Conservation (phyloP, 176 grass and related monocot species). For the Pontederia paniculata region DNA sequence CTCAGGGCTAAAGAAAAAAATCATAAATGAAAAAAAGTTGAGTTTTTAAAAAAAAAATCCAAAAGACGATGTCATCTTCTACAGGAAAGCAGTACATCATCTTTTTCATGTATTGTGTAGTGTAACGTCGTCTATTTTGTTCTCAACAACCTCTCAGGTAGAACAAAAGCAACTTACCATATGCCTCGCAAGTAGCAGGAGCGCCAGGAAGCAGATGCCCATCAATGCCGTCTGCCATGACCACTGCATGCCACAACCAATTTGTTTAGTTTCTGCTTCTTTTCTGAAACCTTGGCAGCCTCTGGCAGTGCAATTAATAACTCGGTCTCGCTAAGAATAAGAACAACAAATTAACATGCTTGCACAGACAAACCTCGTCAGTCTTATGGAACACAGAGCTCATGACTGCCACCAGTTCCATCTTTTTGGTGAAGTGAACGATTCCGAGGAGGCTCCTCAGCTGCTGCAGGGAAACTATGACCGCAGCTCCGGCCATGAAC, state of each 20-base stretch:
- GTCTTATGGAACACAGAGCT: conserved; percentile 62
- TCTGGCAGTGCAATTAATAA: not conserved
- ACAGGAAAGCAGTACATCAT: too few species aligned
- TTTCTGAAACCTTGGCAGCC: not conserved
- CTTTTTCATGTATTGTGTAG: too few species aligned
- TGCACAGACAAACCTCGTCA: conserved; percentile 29
- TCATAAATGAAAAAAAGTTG: too few species aligned
- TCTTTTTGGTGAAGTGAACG: conserved; percentile 82
- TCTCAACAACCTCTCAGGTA: too few species aligned
- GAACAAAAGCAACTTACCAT: conserved; percentile 32
- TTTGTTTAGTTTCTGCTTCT: not conserved
- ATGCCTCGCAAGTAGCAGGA: conserved; percentile 57
- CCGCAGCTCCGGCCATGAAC: conserved; percentile 93
- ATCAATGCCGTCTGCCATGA: conserved; percentile 89
- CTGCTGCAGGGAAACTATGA: conserved; percentile 93
- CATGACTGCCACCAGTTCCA: conserved; percentile 83
- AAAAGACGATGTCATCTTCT: too few species aligned
- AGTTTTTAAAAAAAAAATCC: too few species aligned
- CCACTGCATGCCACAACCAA: conserved; percentile 41
- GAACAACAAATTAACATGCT: not conserved
- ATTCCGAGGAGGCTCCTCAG: conserved; percentile 80
- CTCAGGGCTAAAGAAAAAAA: too few species aligned
- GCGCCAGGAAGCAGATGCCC: conserved; percentile 53
- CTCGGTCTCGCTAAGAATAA: not conserved
- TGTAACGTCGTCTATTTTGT: too few species aligned